phyloP scores from a whole-genome alignment of 495 filamentous ascomycete species.

The Penicillium flavigenum region DNA sequence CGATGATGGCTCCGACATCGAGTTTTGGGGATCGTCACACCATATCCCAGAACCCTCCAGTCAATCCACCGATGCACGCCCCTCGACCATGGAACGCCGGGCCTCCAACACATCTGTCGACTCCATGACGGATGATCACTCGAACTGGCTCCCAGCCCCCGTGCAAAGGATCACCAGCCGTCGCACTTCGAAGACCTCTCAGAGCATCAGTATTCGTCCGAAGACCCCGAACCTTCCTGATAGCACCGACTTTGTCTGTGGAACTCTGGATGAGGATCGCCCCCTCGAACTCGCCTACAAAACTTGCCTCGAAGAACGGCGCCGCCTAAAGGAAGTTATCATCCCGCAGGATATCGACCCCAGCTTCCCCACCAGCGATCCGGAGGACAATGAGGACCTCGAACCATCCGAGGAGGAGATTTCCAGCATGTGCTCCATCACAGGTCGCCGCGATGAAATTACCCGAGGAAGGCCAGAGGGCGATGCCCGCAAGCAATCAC shows the following conservation, averaged over 20 bases:
- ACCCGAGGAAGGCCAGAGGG: conserved; percentile 37
- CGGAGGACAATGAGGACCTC: conserved; percentile 77
- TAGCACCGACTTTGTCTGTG: conserved; percentile 97
- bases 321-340: conserved; percentile 69
- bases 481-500: conserved; percentile 31
- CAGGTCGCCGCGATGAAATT: conserved; percentile 29
- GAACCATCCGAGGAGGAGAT: conserved; percentile 55
- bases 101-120: conserved; percentile 65
- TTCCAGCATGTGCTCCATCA: conserved; percentile 29
- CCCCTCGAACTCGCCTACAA: conserved; percentile 92
- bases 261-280: conserved; percentile 92
- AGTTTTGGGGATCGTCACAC: conserved; percentile 73
- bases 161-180: conserved; percentile 26
- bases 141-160: conserved; percentile 36
- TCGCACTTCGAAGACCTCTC: conserved; percentile 45
- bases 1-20: conserved; percentile 68
- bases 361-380: conserved; percentile 91
- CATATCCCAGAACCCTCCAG: conserved; percentile 57
- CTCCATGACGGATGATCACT: conserved; percentile 52
- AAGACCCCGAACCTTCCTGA: conserved; percentile 85
- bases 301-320: conserved; percentile 76
- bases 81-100: conserved; percentile 45
- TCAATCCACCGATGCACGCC: conserved; percentile 49
- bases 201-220: conserved; percentile 56
- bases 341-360: conserved; percentile 97